Percentiles rank a stretch among this genome's conserved stretches.
Conservation (phyloP, 225 moss, liverwort and hornwort species). For the Ulota crispa region DNA sequence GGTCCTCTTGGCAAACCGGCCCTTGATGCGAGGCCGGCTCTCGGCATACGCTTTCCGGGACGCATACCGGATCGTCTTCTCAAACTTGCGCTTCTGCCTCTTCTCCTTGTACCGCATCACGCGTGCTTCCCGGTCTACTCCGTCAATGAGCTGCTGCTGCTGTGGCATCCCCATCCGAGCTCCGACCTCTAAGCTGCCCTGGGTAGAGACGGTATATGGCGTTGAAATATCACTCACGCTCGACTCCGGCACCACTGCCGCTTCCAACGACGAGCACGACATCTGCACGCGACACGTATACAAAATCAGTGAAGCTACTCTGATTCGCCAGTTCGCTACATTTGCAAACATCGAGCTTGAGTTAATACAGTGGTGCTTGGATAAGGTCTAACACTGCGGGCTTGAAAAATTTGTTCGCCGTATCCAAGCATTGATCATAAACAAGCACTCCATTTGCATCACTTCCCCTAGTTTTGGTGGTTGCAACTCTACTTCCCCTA, state of each 20-base stretch:
- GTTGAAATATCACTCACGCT: slow-evolving; percentile 79
- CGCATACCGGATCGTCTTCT: slow-evolving; percentile 91
- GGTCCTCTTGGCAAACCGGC: slow-evolving; percentile 84
- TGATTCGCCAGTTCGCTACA: neutral
- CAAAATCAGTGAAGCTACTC: neutral
- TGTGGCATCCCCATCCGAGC: slow-evolving; percentile 13
- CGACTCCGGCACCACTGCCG: slow-evolving; percentile 85
- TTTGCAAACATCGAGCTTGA: neutral
- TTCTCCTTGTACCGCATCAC: slow-evolving; percentile 98
- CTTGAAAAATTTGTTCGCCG: no score
- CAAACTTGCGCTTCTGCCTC: slow-evolving; percentile 90
- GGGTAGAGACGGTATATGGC: slow-evolving; percentile 52
- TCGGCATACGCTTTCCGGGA: slow-evolving; percentile 93
- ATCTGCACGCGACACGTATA: slow-evolving; percentile 40
- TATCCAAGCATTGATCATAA: no score
- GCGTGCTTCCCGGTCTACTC: slow-evolving; percentile 79
- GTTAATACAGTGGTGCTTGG: no score
- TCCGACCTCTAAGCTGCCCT: slow-evolving; percentile 52
- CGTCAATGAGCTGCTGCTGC: slow-evolving; percentile 54
- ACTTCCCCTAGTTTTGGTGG: no score
- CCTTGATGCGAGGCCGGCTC: slow-evolving; percentile 91
- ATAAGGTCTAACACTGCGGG: no score
- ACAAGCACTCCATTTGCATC: no score
- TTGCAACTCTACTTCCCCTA: no score
- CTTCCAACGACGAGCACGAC: slow-evolving; percentile 85